Evolutionary conservation across 1,139 yeast genomes (phyloP).

Genomic region (Yamadazyma taylorii): DNA sequence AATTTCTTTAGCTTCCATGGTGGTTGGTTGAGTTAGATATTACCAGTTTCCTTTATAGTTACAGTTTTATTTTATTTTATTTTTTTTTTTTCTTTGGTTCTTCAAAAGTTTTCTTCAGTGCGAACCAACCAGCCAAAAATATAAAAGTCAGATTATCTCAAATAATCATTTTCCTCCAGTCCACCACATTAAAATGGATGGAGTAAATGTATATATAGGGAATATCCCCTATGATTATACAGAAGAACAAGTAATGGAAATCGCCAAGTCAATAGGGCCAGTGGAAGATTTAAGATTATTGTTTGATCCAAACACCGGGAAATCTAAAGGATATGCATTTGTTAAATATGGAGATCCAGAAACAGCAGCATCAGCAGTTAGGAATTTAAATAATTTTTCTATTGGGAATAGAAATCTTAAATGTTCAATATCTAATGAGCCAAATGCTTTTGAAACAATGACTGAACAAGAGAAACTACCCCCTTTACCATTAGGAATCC

Average conservation of each 20-base stretch:
- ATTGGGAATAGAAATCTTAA: conserved; percentile 72
- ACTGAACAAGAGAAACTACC: conserved; percentile 32
- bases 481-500: conserved; percentile 49
- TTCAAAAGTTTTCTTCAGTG: neutral
- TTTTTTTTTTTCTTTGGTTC: neutral
- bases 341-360: conserved; percentile 74
- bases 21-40: too few relatives aligned
- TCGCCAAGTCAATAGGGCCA: conserved; percentile 84
- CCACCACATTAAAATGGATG: conserved; percentile 7
- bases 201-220: conserved; percentile 35
- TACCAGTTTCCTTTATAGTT: too few relatives aligned
- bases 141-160: too few relatives aligned
- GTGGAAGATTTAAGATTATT: conserved; percentile 72
- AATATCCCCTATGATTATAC: conserved; percentile 54
- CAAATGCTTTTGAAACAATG: conserved; percentile 18
- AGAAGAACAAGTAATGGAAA: conserved; percentile 83
- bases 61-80: too few relatives aligned
- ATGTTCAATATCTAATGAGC: conserved; percentile 68
- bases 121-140: neutral
- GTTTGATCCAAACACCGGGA: conserved; percentile 87
- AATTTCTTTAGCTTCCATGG: conserved; percentile 75
- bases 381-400: conserved; percentile 79
- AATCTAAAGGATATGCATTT: conserved; percentile 88
- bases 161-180: neutral
- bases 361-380: conserved; percentile 87